Evolutionary conservation across 176 grass and related monocot genomes (phyloP), one percentile per base, ranked within the genome.

Genomic region (Olyra latifolia): DNA sequence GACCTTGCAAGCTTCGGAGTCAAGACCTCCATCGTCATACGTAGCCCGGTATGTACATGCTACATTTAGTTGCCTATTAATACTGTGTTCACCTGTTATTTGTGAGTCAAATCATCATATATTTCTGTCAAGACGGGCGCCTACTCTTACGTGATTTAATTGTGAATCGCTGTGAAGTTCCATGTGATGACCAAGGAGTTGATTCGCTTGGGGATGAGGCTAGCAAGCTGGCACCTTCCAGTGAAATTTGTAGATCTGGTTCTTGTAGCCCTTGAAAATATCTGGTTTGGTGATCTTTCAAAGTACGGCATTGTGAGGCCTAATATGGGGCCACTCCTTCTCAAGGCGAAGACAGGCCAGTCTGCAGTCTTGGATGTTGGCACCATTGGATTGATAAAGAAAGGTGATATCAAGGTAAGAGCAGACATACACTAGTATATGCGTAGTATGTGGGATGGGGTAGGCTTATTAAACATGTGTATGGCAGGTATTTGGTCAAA

Each of bases 351-450:
- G 11, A 92, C 83, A 1, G 91, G 91, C 0, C 75, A 41, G n/a
- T 94, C 94, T 19, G 25, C 89, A 10, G 76, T 90, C 7, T 75
- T 97, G 71, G 94, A 94, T 67, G 80, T 87, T 62, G 94, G 94
- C 48, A 94, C 94, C 6, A 3, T 60, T 7, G 8, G 28, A 40
- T 82, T 90, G 67, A 97, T 92, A 44, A 90, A 73, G 43, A 69
- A 80, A 17, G 62, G 72, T 11, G 56, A 72, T 78, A 92, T 92
- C 39, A 84, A 87, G 83, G 94, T 92, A 42, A 80, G 16, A 35
- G 7, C 0, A 67, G 15, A 29, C 25, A 30, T 49, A 69, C 56
- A 15, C 12, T 29, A 49, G 0, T 39, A 1, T 27, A 28, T 22
- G 47, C 3, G 7, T 48, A 32, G 1, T 25, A 6, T 61, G 17